Conservation (phyloP, 805 yeast genomes). For the Suhomyces sp. region DNA sequence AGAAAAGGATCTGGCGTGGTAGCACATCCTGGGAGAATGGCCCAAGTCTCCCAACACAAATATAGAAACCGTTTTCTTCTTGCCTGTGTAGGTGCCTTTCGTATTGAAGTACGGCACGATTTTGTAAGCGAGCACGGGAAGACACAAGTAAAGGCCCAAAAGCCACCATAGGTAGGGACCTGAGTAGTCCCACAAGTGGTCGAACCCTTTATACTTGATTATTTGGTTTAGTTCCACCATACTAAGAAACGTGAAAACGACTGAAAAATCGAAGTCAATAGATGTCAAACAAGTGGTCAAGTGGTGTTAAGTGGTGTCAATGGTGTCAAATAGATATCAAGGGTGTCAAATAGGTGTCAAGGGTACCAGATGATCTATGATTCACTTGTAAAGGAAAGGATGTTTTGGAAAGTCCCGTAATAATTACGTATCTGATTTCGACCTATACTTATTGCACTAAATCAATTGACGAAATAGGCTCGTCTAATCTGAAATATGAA, state of each 20-base stretch:
- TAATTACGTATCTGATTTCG: too few species aligned
- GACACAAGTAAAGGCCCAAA: conserved; percentile 41
- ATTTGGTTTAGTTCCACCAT: not conserved
- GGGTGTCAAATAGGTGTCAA: too few species aligned
- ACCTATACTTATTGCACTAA: too few species aligned
- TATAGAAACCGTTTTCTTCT: conserved; percentile 57
- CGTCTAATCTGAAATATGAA: not conserved
- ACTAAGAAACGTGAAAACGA: not conserved
- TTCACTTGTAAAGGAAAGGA: too few species aligned
- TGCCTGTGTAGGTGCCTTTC: conserved; percentile 18
- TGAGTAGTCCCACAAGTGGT: conserved; percentile 9
- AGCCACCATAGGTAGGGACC: conserved; percentile 44
- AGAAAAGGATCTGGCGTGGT: conserved; percentile 82
- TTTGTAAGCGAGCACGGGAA: conserved; percentile 44
- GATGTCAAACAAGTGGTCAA: too few species aligned
- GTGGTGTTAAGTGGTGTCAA: too few species aligned
- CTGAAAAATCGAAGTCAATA: not conserved
- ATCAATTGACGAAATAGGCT: not conserved
- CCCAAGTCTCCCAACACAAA: conserved; percentile 92
- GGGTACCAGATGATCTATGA: too few species aligned
- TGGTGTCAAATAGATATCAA: too few species aligned
- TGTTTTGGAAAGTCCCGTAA: too few species aligned
- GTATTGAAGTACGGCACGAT: conserved; percentile 36
- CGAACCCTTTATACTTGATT: conserved; percentile 12
- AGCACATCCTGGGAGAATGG: conserved; percentile 91